These are phyloP conservation scores for Zygotorulaspora chibaensis DNA, from an alignment of 805 yeast species.

Conservation along the genomic window DNA sequence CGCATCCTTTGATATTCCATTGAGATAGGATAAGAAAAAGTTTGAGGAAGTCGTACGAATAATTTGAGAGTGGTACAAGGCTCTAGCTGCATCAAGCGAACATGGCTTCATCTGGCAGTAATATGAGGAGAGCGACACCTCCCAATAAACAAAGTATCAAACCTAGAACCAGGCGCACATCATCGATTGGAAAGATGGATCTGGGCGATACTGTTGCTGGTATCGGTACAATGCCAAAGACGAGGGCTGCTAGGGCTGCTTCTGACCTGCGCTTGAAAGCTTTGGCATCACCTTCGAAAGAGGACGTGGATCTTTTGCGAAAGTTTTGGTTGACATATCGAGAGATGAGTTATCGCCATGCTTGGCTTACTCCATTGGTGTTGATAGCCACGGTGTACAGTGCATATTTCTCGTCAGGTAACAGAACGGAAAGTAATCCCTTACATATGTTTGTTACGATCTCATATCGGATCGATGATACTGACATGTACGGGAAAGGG, in stretches of 20 bases:
- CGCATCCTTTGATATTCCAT: too few species aligned
- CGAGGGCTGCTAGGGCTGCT: slow-evolving; percentile 40
- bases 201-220: slow-evolving; percentile 71
- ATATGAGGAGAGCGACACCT: slow-evolving; percentile 9
- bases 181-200: slow-evolving; percentile 71
- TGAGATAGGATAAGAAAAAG: background rate
- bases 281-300: slow-evolving; percentile 32
- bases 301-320: slow-evolving; percentile 50
- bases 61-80: background rate
- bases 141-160: slow-evolving; percentile 12
- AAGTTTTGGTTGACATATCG: slow-evolving; percentile 55
- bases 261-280: slow-evolving; percentile 36
- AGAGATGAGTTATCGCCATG: slow-evolving; percentile 52
- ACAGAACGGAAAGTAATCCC: slow-evolving; percentile 55
- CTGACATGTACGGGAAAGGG: slow-evolving; percentile 82
- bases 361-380: slow-evolving; percentile 69
- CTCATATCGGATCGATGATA: slow-evolving; percentile 58
- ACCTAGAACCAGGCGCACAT: slow-evolving; percentile 44
- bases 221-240: slow-evolving; percentile 57
- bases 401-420: slow-evolving; percentile 53
- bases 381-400: slow-evolving; percentile 41
- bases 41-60: background rate
- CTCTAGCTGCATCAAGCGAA: background rate
- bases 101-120: slow-evolving; percentile 6
- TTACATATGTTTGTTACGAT: slow-evolving; percentile 59